Percentiles rank a stretch among this genome's conserved stretches.
Conservation (phyloP, 805 yeast genomes). For the Saturnispora gosingensis region DNA sequence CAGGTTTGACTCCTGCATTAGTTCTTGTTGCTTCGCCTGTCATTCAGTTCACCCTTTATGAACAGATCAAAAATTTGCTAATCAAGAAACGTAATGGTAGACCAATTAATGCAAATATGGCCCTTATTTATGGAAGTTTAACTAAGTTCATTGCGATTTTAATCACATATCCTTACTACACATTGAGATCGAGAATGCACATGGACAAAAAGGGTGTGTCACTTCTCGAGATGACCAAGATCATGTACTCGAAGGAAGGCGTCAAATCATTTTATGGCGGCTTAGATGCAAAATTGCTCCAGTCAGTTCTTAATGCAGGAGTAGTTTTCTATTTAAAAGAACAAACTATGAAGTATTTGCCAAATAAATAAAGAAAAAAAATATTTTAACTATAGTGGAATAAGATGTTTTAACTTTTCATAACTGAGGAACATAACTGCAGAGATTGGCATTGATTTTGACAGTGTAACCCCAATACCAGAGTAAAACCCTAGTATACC, state of each 20-base stretch:
- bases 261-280: conserved; percentile 74
- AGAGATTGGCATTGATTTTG: conserved; percentile 82
- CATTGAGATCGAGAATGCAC: conserved; percentile 85
- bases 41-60: conserved; percentile 85
- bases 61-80: conserved; percentile 66
- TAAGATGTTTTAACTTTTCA: conserved; percentile 44
- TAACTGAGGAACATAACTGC: conserved; percentile 78
- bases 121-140: conserved; percentile 79
- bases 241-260: conserved; percentile 64
- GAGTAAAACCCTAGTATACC: conserved; percentile 71
- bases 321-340: conserved; percentile 87
- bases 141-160: conserved; percentile 87
- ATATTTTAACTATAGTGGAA: conserved; percentile 10
- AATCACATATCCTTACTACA: conserved; percentile 84
- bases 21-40: conserved; percentile 82
- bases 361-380: not conserved
- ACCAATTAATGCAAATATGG: conserved; percentile 61
- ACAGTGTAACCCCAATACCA: conserved; percentile 74
- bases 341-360: conserved; percentile 42
- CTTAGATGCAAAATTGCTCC: conserved; percentile 66
- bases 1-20: conserved; percentile 83
- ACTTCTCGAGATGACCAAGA: conserved; percentile 42
- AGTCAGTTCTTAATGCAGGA: conserved; percentile 82
- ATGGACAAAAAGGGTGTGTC: conserved; percentile 29
- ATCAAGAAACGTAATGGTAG: conserved; percentile 35